These are phyloP conservation scores for Neohortaea acidophila DNA, from an alignment of 495 filamentous ascomycete genomes.

Conservation along the genomic window DNA sequence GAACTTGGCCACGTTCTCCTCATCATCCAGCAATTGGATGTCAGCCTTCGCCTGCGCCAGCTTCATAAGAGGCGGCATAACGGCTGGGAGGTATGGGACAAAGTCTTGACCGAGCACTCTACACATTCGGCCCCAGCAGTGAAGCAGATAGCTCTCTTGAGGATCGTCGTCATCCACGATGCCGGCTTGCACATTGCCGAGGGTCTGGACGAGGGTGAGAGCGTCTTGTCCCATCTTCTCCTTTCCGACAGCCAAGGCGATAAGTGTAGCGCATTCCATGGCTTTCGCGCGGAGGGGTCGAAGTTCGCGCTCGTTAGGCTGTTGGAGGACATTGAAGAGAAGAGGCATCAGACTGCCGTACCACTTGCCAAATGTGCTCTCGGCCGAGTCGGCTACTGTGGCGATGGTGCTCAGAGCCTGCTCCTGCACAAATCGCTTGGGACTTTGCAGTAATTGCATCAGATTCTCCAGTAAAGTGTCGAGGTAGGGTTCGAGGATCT, in stretches of 20 bases:
- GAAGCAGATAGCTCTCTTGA: constrained; percentile 89
- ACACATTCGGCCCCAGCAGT: constrained; percentile 99
- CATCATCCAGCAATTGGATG: constrained; percentile 90
- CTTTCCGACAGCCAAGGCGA: constrained; percentile 88
- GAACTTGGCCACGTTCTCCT: constrained; percentile 81
- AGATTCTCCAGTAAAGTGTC: constrained; percentile 71
- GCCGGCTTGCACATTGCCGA: constrained; percentile 72
- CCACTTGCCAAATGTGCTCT: constrained; percentile 88
- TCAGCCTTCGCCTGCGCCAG: constrained; percentile 92
- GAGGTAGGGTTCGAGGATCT: constrained; percentile 82
- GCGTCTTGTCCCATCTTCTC: constrained; percentile 81
- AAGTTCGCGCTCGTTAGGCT: constrained; percentile 84
- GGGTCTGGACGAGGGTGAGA: constrained; percentile 63
- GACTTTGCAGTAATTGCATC: constrained; percentile 68
- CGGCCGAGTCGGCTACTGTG: constrained; percentile 94
- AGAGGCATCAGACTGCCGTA: constrained; percentile 92
- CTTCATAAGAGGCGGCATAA: constrained; percentile 87
- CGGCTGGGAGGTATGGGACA: constrained; percentile 74
- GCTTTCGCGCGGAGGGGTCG: constrained; percentile 86
- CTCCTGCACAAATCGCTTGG: constrained; percentile 93
- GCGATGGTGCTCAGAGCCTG: constrained; percentile 97
- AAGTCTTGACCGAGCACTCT: constrained; percentile 82
- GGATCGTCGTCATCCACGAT: constrained; percentile 90
- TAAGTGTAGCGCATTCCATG: constrained; percentile 98
- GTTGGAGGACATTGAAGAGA: constrained; percentile 71